Percentiles rank a stretch among this genome's conserved stretches.
phyloP scores from a whole-genome alignment of 768 basidiomycete genomes.

The Trametes elegans region DNA sequence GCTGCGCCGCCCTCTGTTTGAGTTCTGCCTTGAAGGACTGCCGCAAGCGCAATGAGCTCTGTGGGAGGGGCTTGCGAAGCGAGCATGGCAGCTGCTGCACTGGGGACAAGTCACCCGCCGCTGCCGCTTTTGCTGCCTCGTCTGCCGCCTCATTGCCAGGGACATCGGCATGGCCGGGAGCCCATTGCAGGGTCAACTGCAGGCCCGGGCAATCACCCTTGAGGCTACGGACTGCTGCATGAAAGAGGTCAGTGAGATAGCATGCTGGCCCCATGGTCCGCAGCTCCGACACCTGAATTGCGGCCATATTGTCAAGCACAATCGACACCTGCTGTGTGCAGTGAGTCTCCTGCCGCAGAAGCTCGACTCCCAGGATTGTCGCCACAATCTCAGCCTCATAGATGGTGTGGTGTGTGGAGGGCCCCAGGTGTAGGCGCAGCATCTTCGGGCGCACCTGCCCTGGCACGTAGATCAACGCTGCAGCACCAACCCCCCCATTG shows the following conservation, averaged over 20 bases:
- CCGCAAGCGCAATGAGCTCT: neutral
- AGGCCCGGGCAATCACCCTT: neutral
- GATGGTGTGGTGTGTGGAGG: conserved; percentile 26
- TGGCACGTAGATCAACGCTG: too few relatives aligned
- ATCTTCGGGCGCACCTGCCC: too few relatives aligned
- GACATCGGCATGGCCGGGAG: conserved; percentile 10
- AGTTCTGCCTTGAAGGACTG: neutral
- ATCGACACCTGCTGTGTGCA: neutral
- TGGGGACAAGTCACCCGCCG: neutral
- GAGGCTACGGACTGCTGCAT: neutral
- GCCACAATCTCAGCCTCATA: conserved; percentile 33
- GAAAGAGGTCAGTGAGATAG: too few relatives aligned
- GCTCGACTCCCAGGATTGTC: conserved; percentile 24
- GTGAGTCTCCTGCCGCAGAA: conserved; percentile 19
- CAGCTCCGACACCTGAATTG: too few relatives aligned
- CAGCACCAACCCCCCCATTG: too few relatives aligned
- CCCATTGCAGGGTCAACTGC: conserved; percentile 8
- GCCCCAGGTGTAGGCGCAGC: too few relatives aligned
- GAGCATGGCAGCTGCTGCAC: neutral
- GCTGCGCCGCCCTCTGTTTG: neutral
- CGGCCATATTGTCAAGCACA: conserved; percentile 11
- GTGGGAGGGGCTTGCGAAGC: conserved; percentile 11
- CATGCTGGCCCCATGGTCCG: too few relatives aligned
- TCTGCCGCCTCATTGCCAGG: conserved; percentile 16
- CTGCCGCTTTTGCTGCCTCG: conserved; percentile 12